Evolutionary conservation across 331 rosid species (phyloP).

Genomic region (Rosa hybrid): DNA sequence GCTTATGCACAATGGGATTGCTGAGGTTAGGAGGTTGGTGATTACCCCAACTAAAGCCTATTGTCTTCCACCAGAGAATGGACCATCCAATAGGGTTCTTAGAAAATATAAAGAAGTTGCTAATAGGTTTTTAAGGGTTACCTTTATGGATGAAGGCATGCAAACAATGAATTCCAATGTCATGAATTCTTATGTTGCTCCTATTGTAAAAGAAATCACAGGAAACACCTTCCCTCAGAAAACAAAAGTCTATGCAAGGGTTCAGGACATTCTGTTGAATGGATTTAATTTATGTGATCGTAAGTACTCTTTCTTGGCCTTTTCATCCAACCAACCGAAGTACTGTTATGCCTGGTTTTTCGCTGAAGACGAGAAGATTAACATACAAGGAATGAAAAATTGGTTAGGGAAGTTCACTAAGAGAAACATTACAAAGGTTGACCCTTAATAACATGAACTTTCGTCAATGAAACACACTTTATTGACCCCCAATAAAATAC

Average conservation of each 20-base stretch:
- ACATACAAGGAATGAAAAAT: conserved; percentile 29
- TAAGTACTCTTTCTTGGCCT: conserved; percentile 80
- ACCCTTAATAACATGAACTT: no score
- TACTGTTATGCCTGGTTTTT: conserved; percentile 98
- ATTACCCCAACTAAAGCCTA: conserved; percentile 91
- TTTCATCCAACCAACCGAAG: conserved; percentile 85
- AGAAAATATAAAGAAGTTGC: conserved; percentile 67
- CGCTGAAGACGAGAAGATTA: conserved; percentile 42
- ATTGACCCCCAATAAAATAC: no score
- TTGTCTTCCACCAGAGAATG: conserved; percentile 81
- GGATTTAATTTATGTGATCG: conserved; percentile 79
- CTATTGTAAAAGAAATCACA: conserved; percentile 72
- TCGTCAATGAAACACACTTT: no score
- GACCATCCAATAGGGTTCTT: conserved; percentile 85
- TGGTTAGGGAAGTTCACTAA: conserved; percentile 82
- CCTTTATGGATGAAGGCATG: conserved; percentile 98
- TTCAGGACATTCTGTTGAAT: conserved; percentile 46
- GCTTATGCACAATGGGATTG: conserved; percentile 61
- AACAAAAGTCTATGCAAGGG: conserved; percentile 62
- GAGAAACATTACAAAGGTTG: conserved; percentile 54
- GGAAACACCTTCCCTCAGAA: conserved; percentile 55
- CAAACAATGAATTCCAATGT: conserved; percentile 59
- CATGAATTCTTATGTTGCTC: conserved; percentile 65
- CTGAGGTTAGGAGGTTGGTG: conserved; percentile 72
- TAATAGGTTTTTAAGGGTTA: conserved; percentile 81